Conservation (phyloP, 805 yeast genomes). For the Grigorovia transvaalensis region DNA sequence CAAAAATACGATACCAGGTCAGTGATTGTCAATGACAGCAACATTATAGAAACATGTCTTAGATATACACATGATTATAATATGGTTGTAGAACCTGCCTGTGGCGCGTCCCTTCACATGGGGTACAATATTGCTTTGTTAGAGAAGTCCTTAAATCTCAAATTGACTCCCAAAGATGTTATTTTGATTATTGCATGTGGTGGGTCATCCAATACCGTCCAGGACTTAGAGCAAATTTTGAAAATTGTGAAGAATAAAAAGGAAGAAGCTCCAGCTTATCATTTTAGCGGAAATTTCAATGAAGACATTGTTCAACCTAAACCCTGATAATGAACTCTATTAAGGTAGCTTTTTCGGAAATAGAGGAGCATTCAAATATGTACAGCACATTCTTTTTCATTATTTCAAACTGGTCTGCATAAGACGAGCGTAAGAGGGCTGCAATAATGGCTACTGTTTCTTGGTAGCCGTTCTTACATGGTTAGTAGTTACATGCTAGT, state of each 20-base stretch:
- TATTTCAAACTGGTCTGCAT: too few species aligned
- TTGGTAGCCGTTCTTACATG: too few species aligned
- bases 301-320: not conserved
- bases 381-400: too few species aligned
- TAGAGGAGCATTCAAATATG: too few species aligned
- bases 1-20: slow-evolving; percentile 33
- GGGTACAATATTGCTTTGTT: slow-evolving; percentile 29
- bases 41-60: slow-evolving; percentile 45
- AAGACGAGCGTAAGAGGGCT: too few species aligned
- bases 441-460: too few species aligned
- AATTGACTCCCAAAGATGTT: slow-evolving; percentile 30
- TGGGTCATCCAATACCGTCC: slow-evolving; percentile 32
- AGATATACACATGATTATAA: slow-evolving; percentile 42
- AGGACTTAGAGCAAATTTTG: slow-evolving; percentile 18
- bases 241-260: slow-evolving; percentile 1
- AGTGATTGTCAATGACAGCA: slow-evolving; percentile 40
- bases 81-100: slow-evolving; percentile 56
- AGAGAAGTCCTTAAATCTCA: slow-evolving; percentile 8
- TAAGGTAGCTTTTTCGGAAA: too few species aligned
- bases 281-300: not conserved
- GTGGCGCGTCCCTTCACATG: slow-evolving; percentile 57
- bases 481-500: too few species aligned
- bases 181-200: slow-evolving; percentile 54
- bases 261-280: not conserved
- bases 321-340: too few species aligned